A percentile compares a stretch with the other conserved stretches of the same genome.
phyloP scores from a whole-genome alignment of 805 yeast genomes.

The Starmerella ratchasimensis region DNA sequence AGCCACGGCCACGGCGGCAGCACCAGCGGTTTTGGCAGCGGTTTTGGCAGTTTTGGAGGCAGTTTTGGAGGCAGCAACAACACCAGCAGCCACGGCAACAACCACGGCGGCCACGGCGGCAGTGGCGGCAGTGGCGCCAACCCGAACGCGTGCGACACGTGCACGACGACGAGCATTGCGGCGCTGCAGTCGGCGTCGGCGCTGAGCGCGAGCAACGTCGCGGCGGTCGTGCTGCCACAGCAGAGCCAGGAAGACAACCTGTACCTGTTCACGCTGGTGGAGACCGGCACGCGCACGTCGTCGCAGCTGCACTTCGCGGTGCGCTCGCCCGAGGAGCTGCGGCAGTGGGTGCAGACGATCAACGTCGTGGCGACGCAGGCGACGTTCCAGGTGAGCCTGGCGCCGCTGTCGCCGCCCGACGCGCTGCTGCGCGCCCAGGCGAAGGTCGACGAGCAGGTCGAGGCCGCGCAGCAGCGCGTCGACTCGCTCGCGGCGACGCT shows the following conservation, averaged over 20 bases:
- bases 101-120: not conserved
- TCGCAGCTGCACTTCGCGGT: conserved; percentile 32
- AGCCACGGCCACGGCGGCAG: too few relatives aligned
- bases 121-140: too few relatives aligned
- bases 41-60: too few relatives aligned
- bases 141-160: too few relatives aligned
- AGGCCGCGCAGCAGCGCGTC: conserved; percentile 26
- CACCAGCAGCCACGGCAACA: not conserved
- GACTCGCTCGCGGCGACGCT: conserved; percentile 28
- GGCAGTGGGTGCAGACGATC: conserved; percentile 47
- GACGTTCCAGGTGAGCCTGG: conserved; percentile 6
- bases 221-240: not conserved
- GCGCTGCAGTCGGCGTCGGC: not conserved
- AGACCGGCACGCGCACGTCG: conserved; percentile 22
- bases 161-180: not conserved
- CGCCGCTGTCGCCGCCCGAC: not conserved
- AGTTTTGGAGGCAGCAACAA: too few relatives aligned
- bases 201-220: not conserved
- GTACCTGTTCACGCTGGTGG: conserved; percentile 20
- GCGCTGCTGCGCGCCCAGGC: conserved; percentile 9
- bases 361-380: conserved; percentile 40
- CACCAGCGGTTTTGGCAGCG: too few relatives aligned
- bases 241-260: not conserved
- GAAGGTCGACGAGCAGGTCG: conserved; percentile 28
- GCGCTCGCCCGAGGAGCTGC: conserved; percentile 32